Evolutionary conservation across 305 asterid genomes (phyloP), one percentile per base, ranked within the genome.

Genomic region (Fraxinus velutina): DNA sequence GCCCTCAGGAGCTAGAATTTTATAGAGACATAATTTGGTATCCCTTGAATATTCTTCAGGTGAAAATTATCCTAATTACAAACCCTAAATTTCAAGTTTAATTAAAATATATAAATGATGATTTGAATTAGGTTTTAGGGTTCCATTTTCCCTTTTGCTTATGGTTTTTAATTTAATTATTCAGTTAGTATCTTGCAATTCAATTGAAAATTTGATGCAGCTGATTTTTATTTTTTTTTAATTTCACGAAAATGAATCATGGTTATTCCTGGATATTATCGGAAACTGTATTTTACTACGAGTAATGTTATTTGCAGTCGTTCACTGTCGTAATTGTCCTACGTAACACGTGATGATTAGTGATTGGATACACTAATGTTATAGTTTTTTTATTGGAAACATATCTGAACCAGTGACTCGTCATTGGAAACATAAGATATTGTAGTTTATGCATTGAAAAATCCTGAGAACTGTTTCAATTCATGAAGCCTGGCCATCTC

Each of bases 1-100:
- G 57, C 87, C 64, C 8, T 77, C 84, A 75, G 50, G 77, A 76
- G 6, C 34, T 37, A 68, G 55, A 74, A 70, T 81, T 71, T 73
- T 81, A 79, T 80, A 84, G 87, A 80, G 74, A 10, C 60, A 82
- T 74, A 80, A 82, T 75, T 82, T 78, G 85, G 79, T 79, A 22
- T 52, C 78, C 79, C 84, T 78, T 47, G 82, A 81, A 55, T 76
- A 77, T 85, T 84, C 62, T 75, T 85, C 84, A 76, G 90, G 90
- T 86, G 83, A 84, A 77, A 44, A 5, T 17, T 73, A 7, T 73
- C 84, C 71, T 57, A 78, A 72, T 84, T 85, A 73, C 82, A 86
- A 88, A 83, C 86, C 89, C 88, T 88, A 83, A 82, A 0, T 77
- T 73, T 68, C 44, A 39, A 34, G 60, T 57, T 36, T 27, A 42